Conservation (phyloP, 2,329 filamentous ascomycete species). For the Diaporthe ilicicola region DNA sequence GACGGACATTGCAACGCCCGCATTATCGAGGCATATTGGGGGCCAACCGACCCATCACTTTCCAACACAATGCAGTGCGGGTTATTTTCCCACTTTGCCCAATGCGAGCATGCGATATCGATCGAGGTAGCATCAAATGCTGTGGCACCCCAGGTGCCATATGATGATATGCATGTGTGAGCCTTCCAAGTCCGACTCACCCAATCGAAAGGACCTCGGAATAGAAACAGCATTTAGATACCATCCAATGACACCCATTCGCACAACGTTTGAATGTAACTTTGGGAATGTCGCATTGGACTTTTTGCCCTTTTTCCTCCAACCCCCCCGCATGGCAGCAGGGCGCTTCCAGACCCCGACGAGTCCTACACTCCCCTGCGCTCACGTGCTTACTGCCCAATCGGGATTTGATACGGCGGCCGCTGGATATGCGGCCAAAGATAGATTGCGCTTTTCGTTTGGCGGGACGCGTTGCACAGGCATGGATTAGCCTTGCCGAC, state of each 20-base stretch:
- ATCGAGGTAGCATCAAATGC: not conserved
- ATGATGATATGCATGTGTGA: not conserved
- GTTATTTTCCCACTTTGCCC: not conserved
- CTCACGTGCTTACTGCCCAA: not conserved
- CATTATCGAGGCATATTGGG: not conserved
- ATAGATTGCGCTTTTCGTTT: not conserved
- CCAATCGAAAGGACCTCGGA: not conserved
- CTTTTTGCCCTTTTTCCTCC: not conserved
- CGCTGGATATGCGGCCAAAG: slow-evolving; percentile 1
- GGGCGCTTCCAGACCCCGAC: not conserved
- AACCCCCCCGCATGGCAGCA: not conserved
- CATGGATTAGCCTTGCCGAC: not conserved
- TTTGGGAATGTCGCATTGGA: not conserved
- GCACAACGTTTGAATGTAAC: too few relatives aligned
- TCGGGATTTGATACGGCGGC: not conserved
- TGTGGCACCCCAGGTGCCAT: too few relatives aligned
- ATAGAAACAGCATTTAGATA: too few relatives aligned
- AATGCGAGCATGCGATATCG: not conserved
- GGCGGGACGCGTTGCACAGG: not conserved
- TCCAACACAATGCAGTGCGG: not conserved
- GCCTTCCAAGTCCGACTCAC: slow-evolving; percentile 5
- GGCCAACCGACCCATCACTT: not conserved
- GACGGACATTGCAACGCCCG: not conserved
- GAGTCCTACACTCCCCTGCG: not conserved
- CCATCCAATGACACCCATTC: too few relatives aligned